phyloP scores from a whole-genome alignment of 2,329 filamentous ascomycete genomes.

The Phialophora tarda region DNA sequence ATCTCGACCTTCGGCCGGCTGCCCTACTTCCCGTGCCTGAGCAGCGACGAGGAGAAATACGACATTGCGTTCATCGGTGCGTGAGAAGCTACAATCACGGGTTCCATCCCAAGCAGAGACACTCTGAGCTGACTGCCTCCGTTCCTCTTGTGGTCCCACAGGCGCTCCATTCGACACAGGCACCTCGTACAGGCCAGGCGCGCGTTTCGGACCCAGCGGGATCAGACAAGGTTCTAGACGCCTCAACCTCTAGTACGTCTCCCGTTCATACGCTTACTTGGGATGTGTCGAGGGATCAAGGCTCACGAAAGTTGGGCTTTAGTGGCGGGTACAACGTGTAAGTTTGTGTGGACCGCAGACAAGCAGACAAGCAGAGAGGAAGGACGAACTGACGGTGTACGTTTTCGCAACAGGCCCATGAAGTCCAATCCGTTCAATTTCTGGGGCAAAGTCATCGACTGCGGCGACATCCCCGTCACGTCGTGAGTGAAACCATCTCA shows the following conservation, averaged over 20 bases:
- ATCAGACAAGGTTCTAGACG: slow-evolving; percentile 85
- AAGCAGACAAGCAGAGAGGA: not conserved
- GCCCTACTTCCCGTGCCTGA: slow-evolving; percentile 76
- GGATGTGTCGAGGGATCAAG: slow-evolving; percentile 39
- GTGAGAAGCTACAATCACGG: slow-evolving; percentile 27
- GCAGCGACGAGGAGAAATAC: slow-evolving; percentile 71
- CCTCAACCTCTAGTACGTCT: slow-evolving; percentile 81
- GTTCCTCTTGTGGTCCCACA: slow-evolving; percentile 43
- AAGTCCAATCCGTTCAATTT: slow-evolving; percentile 79
- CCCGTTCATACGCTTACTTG: slow-evolving; percentile 39
- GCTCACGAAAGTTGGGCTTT: slow-evolving; percentile 56
- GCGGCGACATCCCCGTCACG: slow-evolving; percentile 82
- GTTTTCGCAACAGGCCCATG: slow-evolving; percentile 56
- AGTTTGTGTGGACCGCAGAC: slow-evolving; percentile 3
- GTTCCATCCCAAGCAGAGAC: not conserved
- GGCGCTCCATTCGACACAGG: slow-evolving; percentile 85
- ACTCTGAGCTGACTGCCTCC: slow-evolving; percentile 9
- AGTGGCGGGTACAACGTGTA: slow-evolving; percentile 84
- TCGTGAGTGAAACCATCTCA: slow-evolving; percentile 62
- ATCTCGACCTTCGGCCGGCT: slow-evolving; percentile 85
- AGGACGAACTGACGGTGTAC: not conserved
- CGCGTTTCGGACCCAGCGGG: slow-evolving; percentile 81
- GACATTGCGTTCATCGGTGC: slow-evolving; percentile 84
- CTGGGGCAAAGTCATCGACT: slow-evolving; percentile 81
- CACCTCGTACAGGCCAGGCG: slow-evolving; percentile 82